These are phyloP conservation scores for Pichia sp. DNA, from an alignment of 1,139 yeast genomes.

Conservation along the genomic window DNA sequence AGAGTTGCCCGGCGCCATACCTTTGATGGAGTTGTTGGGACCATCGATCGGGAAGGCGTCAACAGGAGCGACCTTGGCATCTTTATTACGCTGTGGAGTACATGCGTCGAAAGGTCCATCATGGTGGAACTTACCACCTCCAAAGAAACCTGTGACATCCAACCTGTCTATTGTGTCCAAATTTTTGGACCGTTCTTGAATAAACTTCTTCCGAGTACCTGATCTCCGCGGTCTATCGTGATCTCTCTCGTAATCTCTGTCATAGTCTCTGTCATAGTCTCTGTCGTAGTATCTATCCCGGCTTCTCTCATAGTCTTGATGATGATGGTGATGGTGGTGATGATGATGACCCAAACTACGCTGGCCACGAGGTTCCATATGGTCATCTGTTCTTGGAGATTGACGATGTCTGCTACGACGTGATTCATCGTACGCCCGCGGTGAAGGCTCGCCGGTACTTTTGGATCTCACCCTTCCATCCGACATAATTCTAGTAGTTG, in stretches of 20 bases:
- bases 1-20: constrained; percentile 41
- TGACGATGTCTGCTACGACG: constrained; percentile 4
- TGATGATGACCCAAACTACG: constrained; percentile 1
- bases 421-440: constrained; percentile 1
- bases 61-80: constrained; percentile 80
- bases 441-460: constrained; percentile 27
- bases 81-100: constrained; percentile 90
- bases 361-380: constrained; percentile 3
- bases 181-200: constrained; percentile 42
- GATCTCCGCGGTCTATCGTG: constrained; percentile 19
- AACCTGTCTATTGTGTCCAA: constrained; percentile 91
- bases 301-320: constrained; percentile 5
- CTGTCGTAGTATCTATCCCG: constrained; percentile 11
- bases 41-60: constrained; percentile 94
- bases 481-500: constrained; percentile 27
- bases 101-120: constrained; percentile 99
- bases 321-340: constrained; percentile 9
- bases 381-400: constrained; percentile 2
- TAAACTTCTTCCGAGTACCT: constrained; percentile 23
- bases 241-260: too few relatives aligned
- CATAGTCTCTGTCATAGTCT: constrained; percentile 3
- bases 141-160: constrained; percentile 93
- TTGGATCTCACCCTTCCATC: constrained; percentile 31
- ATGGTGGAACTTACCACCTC: constrained; percentile 93
- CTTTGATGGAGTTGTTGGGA: constrained; percentile 82